phyloP scores from a whole-genome alignment of 352 stramenopile species.

The Phytophthora brassicae region DNA sequence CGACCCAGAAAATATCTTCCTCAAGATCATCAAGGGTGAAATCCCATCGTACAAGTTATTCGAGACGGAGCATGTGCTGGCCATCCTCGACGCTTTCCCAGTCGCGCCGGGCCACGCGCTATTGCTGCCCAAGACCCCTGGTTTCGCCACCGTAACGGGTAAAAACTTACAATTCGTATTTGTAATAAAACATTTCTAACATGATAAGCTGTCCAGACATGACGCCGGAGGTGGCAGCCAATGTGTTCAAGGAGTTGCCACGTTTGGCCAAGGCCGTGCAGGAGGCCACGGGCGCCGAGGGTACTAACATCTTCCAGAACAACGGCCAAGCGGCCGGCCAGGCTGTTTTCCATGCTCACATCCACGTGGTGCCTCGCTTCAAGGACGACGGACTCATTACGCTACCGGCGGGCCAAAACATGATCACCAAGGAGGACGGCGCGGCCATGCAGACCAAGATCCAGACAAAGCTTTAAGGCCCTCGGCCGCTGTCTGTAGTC shows the following conservation, averaged over 20 bases:
- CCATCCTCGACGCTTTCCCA: conserved; percentile 83
- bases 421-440: conserved; percentile 71
- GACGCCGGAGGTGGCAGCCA: conserved; percentile 66
- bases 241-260: conserved; percentile 74
- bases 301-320: conserved; percentile 86
- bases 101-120: conserved; percentile 65
- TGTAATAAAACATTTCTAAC: too few relatives aligned
- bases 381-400: conserved; percentile 57
- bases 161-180: background rate
- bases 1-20: conserved; percentile 78
- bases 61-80: conserved; percentile 83
- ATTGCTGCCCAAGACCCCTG: conserved; percentile 66
- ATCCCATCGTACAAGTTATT: conserved; percentile 86
- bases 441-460: conserved; percentile 70
- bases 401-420: conserved; percentile 49
- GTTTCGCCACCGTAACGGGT: conserved; percentile 70
- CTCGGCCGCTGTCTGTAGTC: too few relatives aligned
- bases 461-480: conserved; percentile 63
- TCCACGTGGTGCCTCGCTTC: conserved; percentile 83
- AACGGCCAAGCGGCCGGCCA: conserved; percentile 68
- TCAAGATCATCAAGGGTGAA: conserved; percentile 78
- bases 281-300: conserved; percentile 62
- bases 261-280: conserved; percentile 76
- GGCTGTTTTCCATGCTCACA: conserved; percentile 77
- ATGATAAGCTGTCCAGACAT: conserved; percentile 42